A percentile compares a stretch with the other conserved stretches of the same genome.
Conservation (phyloP, 495 filamentous ascomycete genomes). For the Lasiosphaeriaceae sp. region DNA sequence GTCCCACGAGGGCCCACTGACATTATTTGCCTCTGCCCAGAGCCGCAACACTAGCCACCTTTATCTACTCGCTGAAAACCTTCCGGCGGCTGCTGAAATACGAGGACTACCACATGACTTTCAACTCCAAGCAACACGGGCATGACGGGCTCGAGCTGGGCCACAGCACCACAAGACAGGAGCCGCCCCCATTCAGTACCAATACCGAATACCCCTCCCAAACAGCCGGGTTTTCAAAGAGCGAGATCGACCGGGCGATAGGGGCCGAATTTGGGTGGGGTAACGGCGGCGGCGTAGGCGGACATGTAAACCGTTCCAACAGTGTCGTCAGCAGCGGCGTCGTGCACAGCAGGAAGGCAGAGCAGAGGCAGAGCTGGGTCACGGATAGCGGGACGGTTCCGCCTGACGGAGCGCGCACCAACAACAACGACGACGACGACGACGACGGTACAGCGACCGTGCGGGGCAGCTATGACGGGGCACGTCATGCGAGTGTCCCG, state of each 20-base stretch:
- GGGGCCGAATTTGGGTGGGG: constrained; percentile 40
- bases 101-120: constrained; percentile 41
- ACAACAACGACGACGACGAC: constrained; percentile 8
- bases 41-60: constrained; percentile 27
- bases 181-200: background rate
- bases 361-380: constrained; percentile 18
- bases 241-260: constrained; percentile 32
- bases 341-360: constrained; percentile 15
- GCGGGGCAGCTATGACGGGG: background rate
- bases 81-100: constrained; percentile 40
- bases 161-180: constrained; percentile 16
- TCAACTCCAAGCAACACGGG: constrained; percentile 29
- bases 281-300: background rate
- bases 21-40: constrained; percentile 11
- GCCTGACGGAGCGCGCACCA: constrained; percentile 6
- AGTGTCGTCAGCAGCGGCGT: constrained; percentile 21
- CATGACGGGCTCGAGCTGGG: constrained; percentile 15
- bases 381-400: constrained; percentile 17
- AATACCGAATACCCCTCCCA: constrained; percentile 13
- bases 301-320: background rate
- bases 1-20: constrained; percentile 1
- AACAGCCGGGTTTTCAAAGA: constrained; percentile 15
- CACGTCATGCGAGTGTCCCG: constrained; percentile 10
- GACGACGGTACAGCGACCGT: constrained; percentile 8
- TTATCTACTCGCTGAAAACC: constrained; percentile 35